Evolutionary conservation across 192 early-diverging fungal species (phyloP).

Genomic region (Cladochytrium replicatum): DNA sequence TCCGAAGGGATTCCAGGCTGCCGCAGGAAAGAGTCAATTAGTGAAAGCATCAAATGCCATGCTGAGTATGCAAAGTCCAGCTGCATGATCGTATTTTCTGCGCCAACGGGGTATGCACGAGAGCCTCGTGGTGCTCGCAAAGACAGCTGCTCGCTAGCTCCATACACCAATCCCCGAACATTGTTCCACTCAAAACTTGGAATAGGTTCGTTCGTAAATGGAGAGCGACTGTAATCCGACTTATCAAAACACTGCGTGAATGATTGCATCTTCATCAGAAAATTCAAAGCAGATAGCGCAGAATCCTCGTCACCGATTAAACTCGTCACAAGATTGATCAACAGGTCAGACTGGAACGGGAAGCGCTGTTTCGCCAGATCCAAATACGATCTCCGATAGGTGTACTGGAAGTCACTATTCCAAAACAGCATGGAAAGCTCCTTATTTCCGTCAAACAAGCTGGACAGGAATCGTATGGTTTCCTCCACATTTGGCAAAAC

Average conservation of each 20-base stretch:
- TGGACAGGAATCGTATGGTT: constrained; percentile 13
- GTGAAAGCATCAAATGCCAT: constrained; percentile 27
- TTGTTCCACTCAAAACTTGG: constrained; percentile 1
- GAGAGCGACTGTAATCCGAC: too few species aligned
- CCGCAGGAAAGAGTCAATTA: constrained; percentile 33
- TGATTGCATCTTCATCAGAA: constrained; percentile 16
- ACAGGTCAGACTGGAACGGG: constrained; percentile 16
- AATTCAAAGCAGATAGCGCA: constrained; percentile 23
- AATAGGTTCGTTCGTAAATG: neutral
- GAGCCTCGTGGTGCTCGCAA: constrained; percentile 10
- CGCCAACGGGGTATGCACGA: constrained; percentile 5
- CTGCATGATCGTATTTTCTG: constrained; percentile 12
- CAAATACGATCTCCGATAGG: constrained; percentile 22
- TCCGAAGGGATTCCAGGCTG: neutral
- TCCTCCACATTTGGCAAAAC: constrained; percentile 19
- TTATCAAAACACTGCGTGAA: constrained; percentile 22
- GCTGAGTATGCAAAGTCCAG: constrained; percentile 22
- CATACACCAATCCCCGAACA: constrained; percentile 11
- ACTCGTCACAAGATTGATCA: constrained; percentile 20
- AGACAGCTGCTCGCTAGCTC: constrained; percentile 1
- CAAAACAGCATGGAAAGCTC: constrained; percentile 31
- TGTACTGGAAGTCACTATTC: constrained; percentile 24
- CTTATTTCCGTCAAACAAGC: constrained; percentile 15
- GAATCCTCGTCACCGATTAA: constrained; percentile 12
- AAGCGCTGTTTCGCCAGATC: constrained; percentile 22